Evolutionary conservation across 2,329 filamentous ascomycete genomes (phyloP), one percentile per base, ranked within the genome.

Genomic region (Escovopsis sp.): DNA sequence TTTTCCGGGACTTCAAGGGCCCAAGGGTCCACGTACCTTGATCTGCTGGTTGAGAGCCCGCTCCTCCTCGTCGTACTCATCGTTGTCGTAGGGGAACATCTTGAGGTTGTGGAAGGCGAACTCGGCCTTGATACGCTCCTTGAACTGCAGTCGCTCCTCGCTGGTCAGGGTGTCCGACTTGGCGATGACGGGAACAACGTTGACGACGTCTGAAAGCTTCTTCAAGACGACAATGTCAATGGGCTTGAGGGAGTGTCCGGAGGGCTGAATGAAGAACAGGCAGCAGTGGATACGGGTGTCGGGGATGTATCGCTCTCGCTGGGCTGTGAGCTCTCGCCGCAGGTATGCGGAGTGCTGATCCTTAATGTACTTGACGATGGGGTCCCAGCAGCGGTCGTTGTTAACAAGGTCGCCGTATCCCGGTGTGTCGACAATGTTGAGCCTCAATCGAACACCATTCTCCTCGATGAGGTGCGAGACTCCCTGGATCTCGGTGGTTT

Each of bases 311-410:
- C 91, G 83, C 70, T 98, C 91, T 68, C 91, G 85, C 74, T 98
- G 91, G 53, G 91, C 91, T 43, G 91, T 96, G 59, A 98, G 86
- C 68, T 98, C 91, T 76, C 98, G 98, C 67, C 91, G 85, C 55
- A 98, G 79, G 71, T 96, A 98, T 57, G 91, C 89, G 41, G 87
- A 95, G 74, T 98, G 91, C 73, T 98, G 91, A 68, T 98, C 91
- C 76, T 98, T 98, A 76, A 98, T 98, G 70, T 98, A 98, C 74
- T 98, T 98, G 74, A 98, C 89, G 63, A 98, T 98, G 49, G 91
- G 91, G 62, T 98, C 91, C 91, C 91, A 98, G 80, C 91, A 98
- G 75, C 91, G 84, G 71, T 98, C 91, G 67, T 98, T 98, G 78
- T 98, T 98, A 67, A 98, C 91, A 60, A 95, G 79, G 59, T 98